Base-by-base conservation (phyloP, 2,329 filamentous ascomycete genomes). In the Bertia moriformis region DNA sequence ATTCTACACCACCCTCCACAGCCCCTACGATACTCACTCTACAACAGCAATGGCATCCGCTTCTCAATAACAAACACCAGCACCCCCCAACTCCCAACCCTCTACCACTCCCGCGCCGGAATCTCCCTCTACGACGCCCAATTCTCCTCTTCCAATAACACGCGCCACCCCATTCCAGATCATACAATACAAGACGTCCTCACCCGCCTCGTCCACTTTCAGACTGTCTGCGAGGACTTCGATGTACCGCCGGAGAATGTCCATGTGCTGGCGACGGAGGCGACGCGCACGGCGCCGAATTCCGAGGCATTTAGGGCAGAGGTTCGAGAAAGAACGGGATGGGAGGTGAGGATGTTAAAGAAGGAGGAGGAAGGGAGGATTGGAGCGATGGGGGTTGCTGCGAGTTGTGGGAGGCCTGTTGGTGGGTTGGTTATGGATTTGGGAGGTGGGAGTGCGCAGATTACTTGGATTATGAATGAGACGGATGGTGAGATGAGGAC, bases 381-480 rank as follows among this genome's bases (percentile, higher is more conserved):
- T 7, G 79, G 79, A 0, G 78, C 78, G 0, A 53, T 78, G 49
- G 79, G 79, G 0, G 69, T 83, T 14, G 78, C 76, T 2, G 81
- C 74, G 48, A 75, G 73, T 19, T 71, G 80, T 44, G 62, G 63
- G 2, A 55, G n/a, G 10, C 7, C 59, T 20, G 67, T 82, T n/a
- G 65, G 65, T 37, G 79, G 79, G 0, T 54, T 84, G 18, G 74
- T 81, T 14, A 82, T 84, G 78, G 79, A 84, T 56, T 60, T 84
- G 2, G 79, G 79, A 14, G 78, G 78, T 14, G 78, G 78, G 3
- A 79, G 73, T 48, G 78, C 74, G 18, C 79, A 84, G 52, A 66
- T 83, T 44, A 80, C 74, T 13, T 83, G 78, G 77, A 67, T 83
- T 50, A 55, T 67, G 33, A 65, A 66, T 7, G 53, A 60, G 14